phyloP scores from a whole-genome alignment of 1,284 basidiomycete species.

The Macrocybe sp. region DNA sequence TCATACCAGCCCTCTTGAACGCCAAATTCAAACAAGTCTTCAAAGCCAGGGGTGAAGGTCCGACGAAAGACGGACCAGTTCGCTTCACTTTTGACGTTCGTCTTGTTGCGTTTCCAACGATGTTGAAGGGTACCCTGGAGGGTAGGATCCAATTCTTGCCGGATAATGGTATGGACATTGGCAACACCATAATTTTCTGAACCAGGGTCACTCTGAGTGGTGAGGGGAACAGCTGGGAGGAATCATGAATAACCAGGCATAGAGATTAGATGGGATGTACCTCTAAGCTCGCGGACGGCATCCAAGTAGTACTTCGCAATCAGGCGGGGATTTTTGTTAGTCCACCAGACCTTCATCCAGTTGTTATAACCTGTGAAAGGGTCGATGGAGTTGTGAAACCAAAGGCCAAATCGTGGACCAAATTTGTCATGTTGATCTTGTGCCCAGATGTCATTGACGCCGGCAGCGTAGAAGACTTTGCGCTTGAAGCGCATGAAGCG shows the following conservation, averaged over 20 bases:
- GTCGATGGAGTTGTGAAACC: slow-evolving; percentile 31
- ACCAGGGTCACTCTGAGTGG: slow-evolving; percentile 28
- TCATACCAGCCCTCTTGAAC: slow-evolving; percentile 19
- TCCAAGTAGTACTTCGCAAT: slow-evolving; percentile 30
- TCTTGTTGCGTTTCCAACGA: slow-evolving; percentile 21
- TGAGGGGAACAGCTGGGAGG: slow-evolving; percentile 25
- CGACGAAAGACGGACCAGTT: slow-evolving; percentile 23
- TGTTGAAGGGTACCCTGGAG: slow-evolving; percentile 27
- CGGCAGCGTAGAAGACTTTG: slow-evolving; percentile 28
- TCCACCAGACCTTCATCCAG: slow-evolving; percentile 39
- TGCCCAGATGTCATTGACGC: slow-evolving; percentile 31
- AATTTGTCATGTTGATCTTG: slow-evolving; percentile 33
- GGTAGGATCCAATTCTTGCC: slow-evolving; percentile 23
- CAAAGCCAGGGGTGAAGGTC: slow-evolving; percentile 25
- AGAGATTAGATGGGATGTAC: slow-evolving; percentile 10
- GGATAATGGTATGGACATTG: slow-evolving; percentile 21
- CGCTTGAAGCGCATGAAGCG: slow-evolving; percentile 16
- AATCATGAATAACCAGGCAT: neutral
- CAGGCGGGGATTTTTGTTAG: slow-evolving; percentile 32
- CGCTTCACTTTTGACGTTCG: slow-evolving; percentile 27
- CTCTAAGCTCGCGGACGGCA: slow-evolving; percentile 14
- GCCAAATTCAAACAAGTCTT: slow-evolving; percentile 24
- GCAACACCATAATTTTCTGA: slow-evolving; percentile 28
- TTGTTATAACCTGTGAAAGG: slow-evolving; percentile 26
- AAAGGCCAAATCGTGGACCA: slow-evolving; percentile 28